Conservation (phyloP, 768 basidiomycete genomes). For the Boletus rufocinnamomeus region DNA sequence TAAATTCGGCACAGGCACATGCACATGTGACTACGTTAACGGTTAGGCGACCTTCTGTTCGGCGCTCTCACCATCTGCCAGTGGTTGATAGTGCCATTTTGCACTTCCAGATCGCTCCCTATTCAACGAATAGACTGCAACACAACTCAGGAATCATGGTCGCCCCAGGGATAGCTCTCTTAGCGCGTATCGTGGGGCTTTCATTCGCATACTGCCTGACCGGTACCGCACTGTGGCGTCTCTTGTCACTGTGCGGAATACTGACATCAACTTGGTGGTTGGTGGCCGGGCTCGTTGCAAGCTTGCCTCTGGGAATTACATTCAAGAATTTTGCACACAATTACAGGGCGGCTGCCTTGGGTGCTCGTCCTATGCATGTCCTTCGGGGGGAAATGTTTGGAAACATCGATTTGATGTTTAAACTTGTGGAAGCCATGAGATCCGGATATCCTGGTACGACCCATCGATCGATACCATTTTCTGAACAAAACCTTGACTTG, state of each 20-base stretch:
- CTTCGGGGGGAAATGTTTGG: slow-evolving; percentile 43
- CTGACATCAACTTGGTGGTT: slow-evolving; percentile 42
- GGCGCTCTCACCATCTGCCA: not conserved
- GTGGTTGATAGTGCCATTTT: not conserved
- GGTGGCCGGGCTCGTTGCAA: slow-evolving; percentile 31
- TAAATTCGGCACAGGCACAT: not conserved
- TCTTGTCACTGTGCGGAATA: slow-evolving; percentile 18
- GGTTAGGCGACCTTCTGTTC: not conserved
- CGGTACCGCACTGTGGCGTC: slow-evolving; percentile 1
- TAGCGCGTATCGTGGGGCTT: slow-evolving; percentile 1
- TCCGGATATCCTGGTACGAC: slow-evolving; percentile 53
- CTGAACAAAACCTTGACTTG: not conserved
- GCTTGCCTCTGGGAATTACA: slow-evolving; percentile 37
- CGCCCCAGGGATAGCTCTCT: slow-evolving; percentile 18
- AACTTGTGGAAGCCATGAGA: slow-evolving; percentile 37
- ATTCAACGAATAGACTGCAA: not conserved
- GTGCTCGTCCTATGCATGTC: slow-evolving; percentile 46
- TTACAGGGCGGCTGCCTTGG: slow-evolving; percentile 43
- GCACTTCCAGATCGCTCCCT: not conserved
- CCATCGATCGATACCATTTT: not conserved
- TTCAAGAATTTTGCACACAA: slow-evolving; percentile 33
- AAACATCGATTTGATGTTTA: slow-evolving; percentile 46
- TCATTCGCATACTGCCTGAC: slow-evolving; percentile 3
- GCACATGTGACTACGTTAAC: not conserved
- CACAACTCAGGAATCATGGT: slow-evolving; percentile 6